phyloP scores from a whole-genome alignment of 2,329 filamentous ascomycete genomes.

The Aaosphaeria arxii region DNA sequence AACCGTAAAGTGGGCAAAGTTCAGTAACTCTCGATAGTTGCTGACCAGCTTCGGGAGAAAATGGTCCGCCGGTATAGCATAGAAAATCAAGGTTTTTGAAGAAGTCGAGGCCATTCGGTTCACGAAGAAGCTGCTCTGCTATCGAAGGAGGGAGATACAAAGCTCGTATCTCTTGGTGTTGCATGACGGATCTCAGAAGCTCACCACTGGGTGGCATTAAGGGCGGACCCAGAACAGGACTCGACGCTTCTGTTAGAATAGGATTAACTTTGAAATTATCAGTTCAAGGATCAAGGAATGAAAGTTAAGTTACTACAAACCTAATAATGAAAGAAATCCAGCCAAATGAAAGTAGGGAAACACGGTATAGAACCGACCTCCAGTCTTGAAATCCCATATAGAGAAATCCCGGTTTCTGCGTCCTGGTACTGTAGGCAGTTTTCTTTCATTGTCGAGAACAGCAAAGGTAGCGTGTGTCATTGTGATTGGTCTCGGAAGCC shows the following conservation, averaged over 20 bases:
- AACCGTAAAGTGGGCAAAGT: slow-evolving; percentile 11
- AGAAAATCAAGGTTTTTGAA: slow-evolving; percentile 12
- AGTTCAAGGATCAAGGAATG: not conserved
- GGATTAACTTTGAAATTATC: slow-evolving; percentile 5
- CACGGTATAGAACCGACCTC: slow-evolving; percentile 9
- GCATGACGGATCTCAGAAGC: slow-evolving; percentile 10
- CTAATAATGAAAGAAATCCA: slow-evolving; percentile 1
- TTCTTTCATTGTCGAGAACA: slow-evolving; percentile 7
- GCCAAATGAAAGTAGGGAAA: slow-evolving; percentile 12
- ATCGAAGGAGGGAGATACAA: slow-evolving; percentile 13
- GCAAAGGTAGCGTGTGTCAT: slow-evolving; percentile 12
- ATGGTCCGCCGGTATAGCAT: slow-evolving; percentile 9
- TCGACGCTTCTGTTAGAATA: slow-evolving; percentile 11
- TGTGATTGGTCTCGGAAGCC: slow-evolving; percentile 31
- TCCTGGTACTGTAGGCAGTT: slow-evolving; percentile 5
- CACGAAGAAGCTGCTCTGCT: slow-evolving; percentile 7
- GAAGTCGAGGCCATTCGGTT: slow-evolving; percentile 9
- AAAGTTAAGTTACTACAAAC: not conserved
- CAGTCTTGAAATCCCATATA: slow-evolving; percentile 9
- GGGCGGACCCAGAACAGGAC: slow-evolving; percentile 9
- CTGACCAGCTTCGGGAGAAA: slow-evolving; percentile 7
- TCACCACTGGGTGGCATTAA: slow-evolving; percentile 8
- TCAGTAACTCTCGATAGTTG: slow-evolving; percentile 9
- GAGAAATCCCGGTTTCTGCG: slow-evolving; percentile 10
- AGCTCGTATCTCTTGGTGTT: slow-evolving; percentile 7